Conservation (phyloP, 768 basidiomycete genomes). For the Dendrothele bispora region DNA sequence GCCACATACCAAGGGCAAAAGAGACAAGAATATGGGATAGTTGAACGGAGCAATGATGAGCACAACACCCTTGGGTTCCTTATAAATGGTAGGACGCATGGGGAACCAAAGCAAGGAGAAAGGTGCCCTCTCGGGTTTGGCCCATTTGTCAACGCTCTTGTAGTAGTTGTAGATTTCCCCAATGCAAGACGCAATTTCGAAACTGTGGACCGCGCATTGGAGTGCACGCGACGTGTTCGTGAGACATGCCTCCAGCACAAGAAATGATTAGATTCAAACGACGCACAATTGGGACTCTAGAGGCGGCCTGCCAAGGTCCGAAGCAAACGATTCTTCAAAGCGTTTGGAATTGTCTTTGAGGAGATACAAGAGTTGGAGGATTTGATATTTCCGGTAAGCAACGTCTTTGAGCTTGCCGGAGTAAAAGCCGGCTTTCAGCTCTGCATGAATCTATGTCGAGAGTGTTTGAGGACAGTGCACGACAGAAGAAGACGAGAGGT, state of each 20-base stretch:
- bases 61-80: constrained; percentile 77
- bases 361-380: constrained; percentile 73
- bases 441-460: constrained; percentile 1
- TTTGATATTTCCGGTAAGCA: constrained; percentile 40
- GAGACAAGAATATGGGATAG: constrained; percentile 62
- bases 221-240: too few species aligned
- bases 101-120: constrained; percentile 29
- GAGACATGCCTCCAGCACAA: background rate
- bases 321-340: constrained; percentile 55
- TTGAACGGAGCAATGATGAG: constrained; percentile 76
- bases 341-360: constrained; percentile 68
- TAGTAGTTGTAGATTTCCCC: constrained; percentile 51
- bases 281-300: constrained; percentile 58
- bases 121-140: constrained; percentile 46
- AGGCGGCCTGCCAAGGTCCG: constrained; percentile 64
- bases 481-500: background rate
- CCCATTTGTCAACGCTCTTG: constrained; percentile 72
- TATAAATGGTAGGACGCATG: constrained; percentile 64
- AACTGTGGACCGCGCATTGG: background rate
- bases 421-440: constrained; percentile 4
- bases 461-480: background rate
- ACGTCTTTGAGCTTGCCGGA: constrained; percentile 1
- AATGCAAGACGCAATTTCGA: constrained; percentile 33
- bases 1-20: constrained; percentile 56
- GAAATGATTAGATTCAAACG: background rate